Evolutionary conservation across 1,284 basidiomycete species (phyloP).

Genomic region (Irpex rosettiformis): DNA sequence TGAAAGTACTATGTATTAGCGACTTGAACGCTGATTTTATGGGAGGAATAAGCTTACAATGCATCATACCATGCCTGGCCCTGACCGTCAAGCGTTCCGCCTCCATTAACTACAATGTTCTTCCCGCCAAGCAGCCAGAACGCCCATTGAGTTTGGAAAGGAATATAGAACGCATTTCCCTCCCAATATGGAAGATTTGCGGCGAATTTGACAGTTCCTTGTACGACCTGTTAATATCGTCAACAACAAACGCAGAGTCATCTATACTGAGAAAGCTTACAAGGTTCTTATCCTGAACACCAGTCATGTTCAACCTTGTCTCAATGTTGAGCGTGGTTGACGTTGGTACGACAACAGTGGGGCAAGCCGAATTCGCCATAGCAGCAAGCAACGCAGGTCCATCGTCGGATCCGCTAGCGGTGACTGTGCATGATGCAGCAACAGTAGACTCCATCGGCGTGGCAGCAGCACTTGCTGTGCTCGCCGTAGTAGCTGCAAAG

Average conservation of each 20-base stretch:
- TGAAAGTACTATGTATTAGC: constrained; percentile 3
- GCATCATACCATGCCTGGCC: constrained; percentile 59
- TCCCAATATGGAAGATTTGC: constrained; percentile 53
- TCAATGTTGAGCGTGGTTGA: constrained; percentile 48
- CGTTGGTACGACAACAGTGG: constrained; percentile 41
- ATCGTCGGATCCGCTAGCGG: constrained; percentile 48
- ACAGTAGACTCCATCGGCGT: constrained; percentile 9
- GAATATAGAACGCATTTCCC: constrained; percentile 50
- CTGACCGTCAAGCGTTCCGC: constrained; percentile 57
- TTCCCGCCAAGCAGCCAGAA: constrained; percentile 63
- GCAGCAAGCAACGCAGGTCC: constrained; percentile 45
- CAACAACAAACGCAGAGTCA: background rate
- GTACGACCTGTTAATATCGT: constrained; percentile 34
- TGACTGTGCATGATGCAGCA: constrained; percentile 34
- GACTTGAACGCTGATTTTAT: background rate
- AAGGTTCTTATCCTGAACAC: constrained; percentile 45
- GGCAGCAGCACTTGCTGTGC: background rate
- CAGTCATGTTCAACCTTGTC: constrained; percentile 52
- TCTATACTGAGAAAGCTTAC: constrained; percentile 29
- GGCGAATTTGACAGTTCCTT: constrained; percentile 50
- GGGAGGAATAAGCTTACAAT: constrained; percentile 35
- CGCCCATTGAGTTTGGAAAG: constrained; percentile 55
- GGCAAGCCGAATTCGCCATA: constrained; percentile 36
- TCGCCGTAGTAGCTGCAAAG: background rate
- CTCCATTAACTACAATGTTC: constrained; percentile 54